Conservation (phyloP, 116 monocot species). For the Dioscorea cayenensis region DNA sequence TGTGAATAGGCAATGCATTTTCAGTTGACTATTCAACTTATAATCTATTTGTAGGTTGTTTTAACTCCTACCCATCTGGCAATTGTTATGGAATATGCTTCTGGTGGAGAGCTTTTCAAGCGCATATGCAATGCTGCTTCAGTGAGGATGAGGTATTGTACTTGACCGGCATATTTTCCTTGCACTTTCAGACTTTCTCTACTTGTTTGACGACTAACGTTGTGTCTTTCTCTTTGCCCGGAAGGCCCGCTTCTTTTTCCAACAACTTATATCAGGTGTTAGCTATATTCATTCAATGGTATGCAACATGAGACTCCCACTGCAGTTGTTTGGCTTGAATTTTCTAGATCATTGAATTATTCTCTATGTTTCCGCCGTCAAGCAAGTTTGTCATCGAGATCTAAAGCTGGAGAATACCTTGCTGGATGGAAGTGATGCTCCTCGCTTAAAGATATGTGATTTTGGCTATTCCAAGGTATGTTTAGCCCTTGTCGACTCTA, state of each 20-base stretch:
- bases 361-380: constrained; percentile 14
- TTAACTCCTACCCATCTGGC: constrained; percentile 97
- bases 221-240: constrained; percentile 14
- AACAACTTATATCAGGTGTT: constrained; percentile 94
- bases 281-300: constrained; percentile 97
- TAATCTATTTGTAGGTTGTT: constrained; percentile 47
- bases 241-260: constrained; percentile 96
- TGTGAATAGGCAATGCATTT: neutral
- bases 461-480: constrained; percentile 64
- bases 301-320: constrained; percentile 5
- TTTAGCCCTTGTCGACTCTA: neutral
- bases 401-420: constrained; percentile 92
- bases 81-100: constrained; percentile 98
- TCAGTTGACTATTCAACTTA: neutral
- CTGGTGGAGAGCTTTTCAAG: constrained; percentile 94
- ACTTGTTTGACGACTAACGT: neutral
- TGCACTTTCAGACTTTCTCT: neutral
- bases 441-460: constrained; percentile 96
- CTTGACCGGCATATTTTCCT: neutral
- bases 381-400: constrained; percentile 98
- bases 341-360: neutral
- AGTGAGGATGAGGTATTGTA: constrained; percentile 88
- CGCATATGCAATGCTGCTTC: constrained; percentile 90
- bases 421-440: constrained; percentile 57
- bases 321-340: neutral